Conservation (phyloP, 176 grass and related monocot genomes). For the bread wheat (Triticum aestivum) region DNA sequence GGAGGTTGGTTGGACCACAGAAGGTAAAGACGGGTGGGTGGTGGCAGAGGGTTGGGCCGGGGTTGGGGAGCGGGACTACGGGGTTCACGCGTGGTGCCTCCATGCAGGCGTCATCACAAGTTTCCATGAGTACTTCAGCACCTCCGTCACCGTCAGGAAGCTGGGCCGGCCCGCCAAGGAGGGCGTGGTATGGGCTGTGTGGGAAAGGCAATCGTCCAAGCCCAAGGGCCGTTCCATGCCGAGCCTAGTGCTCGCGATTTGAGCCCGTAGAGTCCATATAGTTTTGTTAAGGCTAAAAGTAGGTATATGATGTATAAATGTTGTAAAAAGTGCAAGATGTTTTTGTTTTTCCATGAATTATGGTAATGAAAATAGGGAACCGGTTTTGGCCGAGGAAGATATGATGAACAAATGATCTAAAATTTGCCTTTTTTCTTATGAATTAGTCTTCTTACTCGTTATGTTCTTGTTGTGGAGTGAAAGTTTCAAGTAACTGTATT, state of each 20-base stretch:
- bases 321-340: no score
- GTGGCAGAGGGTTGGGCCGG: constrained; percentile 8
- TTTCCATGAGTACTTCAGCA: constrained; percentile 61
- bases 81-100: constrained; percentile 52
- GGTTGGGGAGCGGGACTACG: constrained; percentile 14
- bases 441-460: no score
- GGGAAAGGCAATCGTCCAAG: constrained; percentile 25
- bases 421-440: no score
- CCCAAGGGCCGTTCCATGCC: no score
- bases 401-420: no score
- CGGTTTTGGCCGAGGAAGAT: no score
- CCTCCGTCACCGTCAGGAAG: constrained; percentile 32
- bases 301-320: no score
- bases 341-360: no score
- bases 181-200: constrained; percentile 4
- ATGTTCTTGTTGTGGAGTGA: no score
- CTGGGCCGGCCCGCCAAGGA: background rate
- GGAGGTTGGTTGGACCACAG: background rate
- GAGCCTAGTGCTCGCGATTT: background rate
- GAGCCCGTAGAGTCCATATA: background rate
- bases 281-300: no score
- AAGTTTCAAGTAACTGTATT: no score
- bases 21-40: constrained; percentile 1
- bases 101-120: constrained; percentile 18
- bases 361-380: no score